These are phyloP conservation scores for Cetraspora pellucida DNA, from an alignment of 192 early-diverging fungal genomes.

Conservation along the genomic window DNA sequence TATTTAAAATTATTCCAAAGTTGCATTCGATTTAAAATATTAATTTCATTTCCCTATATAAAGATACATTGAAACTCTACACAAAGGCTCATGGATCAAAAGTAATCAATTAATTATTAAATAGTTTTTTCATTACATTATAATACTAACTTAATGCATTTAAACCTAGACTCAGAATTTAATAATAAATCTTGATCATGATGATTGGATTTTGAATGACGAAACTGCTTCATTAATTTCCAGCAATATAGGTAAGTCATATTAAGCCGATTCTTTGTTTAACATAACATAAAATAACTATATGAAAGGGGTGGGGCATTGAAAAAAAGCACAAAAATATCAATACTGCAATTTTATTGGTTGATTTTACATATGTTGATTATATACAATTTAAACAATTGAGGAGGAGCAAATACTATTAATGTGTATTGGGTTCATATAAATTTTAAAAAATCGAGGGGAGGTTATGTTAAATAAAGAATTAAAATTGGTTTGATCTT, in stretches of 20 bases:
- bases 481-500: background rate
- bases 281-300: too few species aligned
- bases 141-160: slow-evolving; percentile 38
- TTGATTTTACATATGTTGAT: too few species aligned
- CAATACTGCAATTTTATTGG: too few species aligned
- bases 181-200: slow-evolving; percentile 84
- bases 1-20: slow-evolving; percentile 33
- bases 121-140: slow-evolving; percentile 5
- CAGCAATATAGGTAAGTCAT: slow-evolving; percentile 61
- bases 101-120: slow-evolving; percentile 40
- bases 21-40: background rate
- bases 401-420: too few species aligned
- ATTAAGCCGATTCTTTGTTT: too few species aligned
- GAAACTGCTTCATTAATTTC: slow-evolving; percentile 54
- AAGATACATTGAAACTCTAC: slow-evolving; percentile 80
- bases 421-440: too few species aligned
- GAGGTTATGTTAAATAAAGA: too few species aligned
- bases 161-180: slow-evolving; percentile 72
- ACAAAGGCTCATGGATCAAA: slow-evolving; percentile 73
- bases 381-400: too few species aligned
- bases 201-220: slow-evolving; percentile 64
- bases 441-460: too few species aligned
- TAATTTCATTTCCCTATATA: background rate
- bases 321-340: too few species aligned
- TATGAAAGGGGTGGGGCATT: too few species aligned